These are phyloP conservation scores for Glycine soja DNA, from an alignment of 306 rosid species.

Conservation along the genomic window DNA sequence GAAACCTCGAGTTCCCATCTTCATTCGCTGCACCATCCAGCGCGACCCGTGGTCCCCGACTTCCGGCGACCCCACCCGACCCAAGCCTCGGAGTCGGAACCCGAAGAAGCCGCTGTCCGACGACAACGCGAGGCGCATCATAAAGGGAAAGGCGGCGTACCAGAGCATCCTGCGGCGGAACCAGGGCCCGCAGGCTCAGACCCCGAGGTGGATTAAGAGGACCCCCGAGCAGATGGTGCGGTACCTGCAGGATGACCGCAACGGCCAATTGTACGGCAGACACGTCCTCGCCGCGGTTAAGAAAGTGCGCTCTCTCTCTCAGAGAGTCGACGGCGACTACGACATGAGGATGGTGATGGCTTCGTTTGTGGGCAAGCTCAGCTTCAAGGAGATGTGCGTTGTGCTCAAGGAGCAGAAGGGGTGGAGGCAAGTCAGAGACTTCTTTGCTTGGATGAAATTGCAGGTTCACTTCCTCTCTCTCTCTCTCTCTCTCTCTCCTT, in stretches of 20 bases:
- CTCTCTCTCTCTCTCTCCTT: not conserved
- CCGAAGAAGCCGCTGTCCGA: slow-evolving; percentile 83
- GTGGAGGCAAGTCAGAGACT: slow-evolving; percentile 90
- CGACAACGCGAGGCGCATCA: slow-evolving; percentile 93
- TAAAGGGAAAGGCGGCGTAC: slow-evolving; percentile 71
- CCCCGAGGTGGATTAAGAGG: slow-evolving; percentile 88
- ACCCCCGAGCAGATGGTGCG: slow-evolving; percentile 92
- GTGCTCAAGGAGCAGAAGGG: slow-evolving; percentile 92
- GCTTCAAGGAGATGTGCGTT: slow-evolving; percentile 85
- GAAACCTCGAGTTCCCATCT: not conserved
- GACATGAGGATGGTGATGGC: slow-evolving; percentile 84
- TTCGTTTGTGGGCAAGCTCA: slow-evolving; percentile 79
- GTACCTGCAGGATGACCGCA: slow-evolving; percentile 74
- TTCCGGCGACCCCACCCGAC: slow-evolving; percentile 64
- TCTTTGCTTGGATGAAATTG: slow-evolving; percentile 93
- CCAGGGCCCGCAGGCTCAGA: slow-evolving; percentile 89
- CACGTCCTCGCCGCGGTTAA: slow-evolving; percentile 90
- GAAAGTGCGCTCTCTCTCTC: slow-evolving; percentile 72
- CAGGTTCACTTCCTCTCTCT: slow-evolving; percentile 59
- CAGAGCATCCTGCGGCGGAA: slow-evolving; percentile 68
- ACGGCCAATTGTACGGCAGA: slow-evolving; percentile 77
- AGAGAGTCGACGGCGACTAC: slow-evolving; percentile 54
- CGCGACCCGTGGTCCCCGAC: slow-evolving; percentile 90
- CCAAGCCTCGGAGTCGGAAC: slow-evolving; percentile 64
- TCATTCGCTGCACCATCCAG: slow-evolving; percentile 49